These are phyloP conservation scores for Acanthamoeba healyi DNA, from an alignment of 208 protist species.

Conservation along the genomic window DNA sequence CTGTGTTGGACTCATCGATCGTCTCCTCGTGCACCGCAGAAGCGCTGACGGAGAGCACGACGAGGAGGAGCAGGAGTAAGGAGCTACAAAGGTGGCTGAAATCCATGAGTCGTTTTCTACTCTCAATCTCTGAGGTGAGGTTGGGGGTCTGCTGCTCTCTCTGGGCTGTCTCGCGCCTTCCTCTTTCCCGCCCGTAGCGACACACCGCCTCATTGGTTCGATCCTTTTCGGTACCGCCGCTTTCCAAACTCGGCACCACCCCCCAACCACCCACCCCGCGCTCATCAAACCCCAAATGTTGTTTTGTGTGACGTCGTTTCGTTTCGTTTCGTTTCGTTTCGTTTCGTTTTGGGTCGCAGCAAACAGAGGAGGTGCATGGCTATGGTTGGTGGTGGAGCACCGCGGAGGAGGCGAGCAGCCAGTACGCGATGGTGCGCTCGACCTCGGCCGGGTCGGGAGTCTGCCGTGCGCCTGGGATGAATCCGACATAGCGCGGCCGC, in stretches of 20 bases:
- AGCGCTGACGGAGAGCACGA: too few species aligned
- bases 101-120: neutral
- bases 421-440: constrained; percentile 11
- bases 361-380: too few species aligned
- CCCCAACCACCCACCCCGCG: too few species aligned
- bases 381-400: neutral
- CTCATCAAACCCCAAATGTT: too few species aligned
- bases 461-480: constrained; percentile 18
- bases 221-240: neutral
- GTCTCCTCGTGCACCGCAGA: too few species aligned
- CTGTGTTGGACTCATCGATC: neutral
- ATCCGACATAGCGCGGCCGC: neutral
- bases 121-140: neutral
- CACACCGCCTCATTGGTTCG: neutral
- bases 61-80: neutral
- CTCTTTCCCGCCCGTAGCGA: too few species aligned
- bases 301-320: too few species aligned
- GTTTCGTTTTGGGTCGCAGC: too few species aligned
- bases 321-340: too few species aligned
- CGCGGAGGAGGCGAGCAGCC: neutral
- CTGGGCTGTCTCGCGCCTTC: too few species aligned
- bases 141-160: neutral
- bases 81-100: neutral
- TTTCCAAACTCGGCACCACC: neutral
- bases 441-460: neutral